These are phyloP conservation scores for Pseudogymnoascus sp. DNA, from an alignment of 2,329 filamentous ascomycete species.

Conservation along the genomic window DNA sequence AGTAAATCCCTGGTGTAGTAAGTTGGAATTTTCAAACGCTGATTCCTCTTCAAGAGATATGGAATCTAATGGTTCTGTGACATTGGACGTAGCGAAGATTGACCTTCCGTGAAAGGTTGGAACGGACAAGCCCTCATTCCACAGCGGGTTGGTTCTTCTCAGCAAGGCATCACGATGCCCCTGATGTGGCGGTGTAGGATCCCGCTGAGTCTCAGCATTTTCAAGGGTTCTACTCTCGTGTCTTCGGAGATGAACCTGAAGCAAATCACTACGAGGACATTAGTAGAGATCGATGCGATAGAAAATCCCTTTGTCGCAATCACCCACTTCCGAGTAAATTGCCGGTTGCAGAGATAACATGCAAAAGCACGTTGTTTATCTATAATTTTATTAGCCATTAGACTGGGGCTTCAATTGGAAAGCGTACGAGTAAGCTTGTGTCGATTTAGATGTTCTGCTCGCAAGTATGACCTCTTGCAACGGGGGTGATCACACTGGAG, in stretches of 20 bases:
- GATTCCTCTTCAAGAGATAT: neutral
- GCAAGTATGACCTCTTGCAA: neutral
- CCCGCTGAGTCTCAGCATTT: neutral
- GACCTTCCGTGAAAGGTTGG: neutral
- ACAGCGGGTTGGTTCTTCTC: neutral
- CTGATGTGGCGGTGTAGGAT: neutral
- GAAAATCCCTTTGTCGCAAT: neutral
- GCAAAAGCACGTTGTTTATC: neutral
- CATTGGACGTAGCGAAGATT: neutral
- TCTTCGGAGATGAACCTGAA: neutral
- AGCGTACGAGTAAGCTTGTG: neutral
- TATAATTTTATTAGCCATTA: neutral
- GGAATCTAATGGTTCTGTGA: neutral
- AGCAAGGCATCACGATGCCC: neutral
- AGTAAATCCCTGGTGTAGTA: slow-evolving; percentile 19
- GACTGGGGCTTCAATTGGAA: neutral
- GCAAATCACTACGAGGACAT: neutral
- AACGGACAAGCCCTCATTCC: neutral
- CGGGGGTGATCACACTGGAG: neutral
- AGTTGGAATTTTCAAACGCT: neutral
- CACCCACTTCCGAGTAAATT: neutral
- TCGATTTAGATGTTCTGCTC: neutral
- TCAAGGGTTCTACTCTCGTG: neutral
- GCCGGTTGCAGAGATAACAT: neutral
- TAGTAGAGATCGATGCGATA: neutral